Conservation (phyloP, 306 rosid species). For the Vachellia pachyceras region DNA sequence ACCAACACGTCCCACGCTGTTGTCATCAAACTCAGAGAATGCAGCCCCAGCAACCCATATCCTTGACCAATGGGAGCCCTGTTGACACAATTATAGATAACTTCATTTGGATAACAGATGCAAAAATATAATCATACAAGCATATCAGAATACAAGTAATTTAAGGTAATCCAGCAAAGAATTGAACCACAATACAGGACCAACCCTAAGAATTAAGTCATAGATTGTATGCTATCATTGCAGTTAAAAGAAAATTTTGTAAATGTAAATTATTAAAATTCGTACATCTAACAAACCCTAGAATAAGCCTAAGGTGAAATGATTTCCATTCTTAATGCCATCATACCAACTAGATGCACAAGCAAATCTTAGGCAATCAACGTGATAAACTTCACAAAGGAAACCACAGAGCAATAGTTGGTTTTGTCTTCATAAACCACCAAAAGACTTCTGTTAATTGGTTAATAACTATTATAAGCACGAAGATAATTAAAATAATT, state of each 20-base stretch:
- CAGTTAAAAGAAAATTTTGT: background rate
- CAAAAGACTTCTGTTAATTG: background rate
- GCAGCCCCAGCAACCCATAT: constrained; percentile 97
- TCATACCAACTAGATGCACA: background rate
- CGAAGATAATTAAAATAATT: background rate
- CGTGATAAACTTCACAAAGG: background rate
- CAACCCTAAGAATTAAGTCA: background rate
- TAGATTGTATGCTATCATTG: background rate
- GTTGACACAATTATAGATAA: constrained; percentile 33
- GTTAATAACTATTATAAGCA: background rate
- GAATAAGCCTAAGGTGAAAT: background rate
- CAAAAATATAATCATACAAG: background rate
- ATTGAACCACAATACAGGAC: background rate
- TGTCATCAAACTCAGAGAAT: constrained; percentile 86
- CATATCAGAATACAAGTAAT: background rate
- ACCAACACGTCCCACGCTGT: constrained; percentile 90
- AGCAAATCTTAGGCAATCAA: background rate
- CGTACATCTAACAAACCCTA: background rate
- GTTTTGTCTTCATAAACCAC: background rate
- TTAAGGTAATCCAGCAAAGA: background rate
- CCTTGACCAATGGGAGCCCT: constrained; percentile 97
- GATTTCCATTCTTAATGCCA: background rate
- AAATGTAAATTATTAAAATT: background rate
- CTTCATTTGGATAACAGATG: constrained; percentile 10
- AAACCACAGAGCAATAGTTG: background rate